Conservation (phyloP, 495 filamentous ascomycete genomes). For the Pseudevernia furfuracea region DNA sequence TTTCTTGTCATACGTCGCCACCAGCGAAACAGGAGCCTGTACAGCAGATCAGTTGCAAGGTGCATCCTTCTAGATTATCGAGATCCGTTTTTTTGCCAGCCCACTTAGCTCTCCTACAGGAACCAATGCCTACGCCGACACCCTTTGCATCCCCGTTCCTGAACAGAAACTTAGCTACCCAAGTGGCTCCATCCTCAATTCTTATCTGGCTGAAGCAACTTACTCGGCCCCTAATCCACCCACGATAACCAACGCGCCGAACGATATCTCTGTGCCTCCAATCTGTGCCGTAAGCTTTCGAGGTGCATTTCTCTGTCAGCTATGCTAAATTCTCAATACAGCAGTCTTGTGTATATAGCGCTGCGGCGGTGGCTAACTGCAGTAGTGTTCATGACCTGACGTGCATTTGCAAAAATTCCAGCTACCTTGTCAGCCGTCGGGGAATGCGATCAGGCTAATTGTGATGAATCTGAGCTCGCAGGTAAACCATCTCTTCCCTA, state of each 20-base stretch:
- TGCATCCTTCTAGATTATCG: too few species aligned
- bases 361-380: not conserved
- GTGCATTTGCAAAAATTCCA: not conserved
- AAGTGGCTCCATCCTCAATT: not conserved
- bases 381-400: not conserved
- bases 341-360: not conserved
- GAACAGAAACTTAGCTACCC: not conserved
- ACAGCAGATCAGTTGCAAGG: conserved; percentile 2
- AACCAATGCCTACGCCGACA: not conserved
- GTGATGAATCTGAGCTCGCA: not conserved
- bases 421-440: not conserved
- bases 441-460: not conserved
- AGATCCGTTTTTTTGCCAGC: too few species aligned
- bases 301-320: too few species aligned
- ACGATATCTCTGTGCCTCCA: not conserved
- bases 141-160: not conserved
- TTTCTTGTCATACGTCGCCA: not conserved
- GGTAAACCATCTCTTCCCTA: too few species aligned
- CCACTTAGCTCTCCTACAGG: not conserved
- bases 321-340: too few species aligned
- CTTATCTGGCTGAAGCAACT: not conserved
- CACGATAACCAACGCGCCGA: not conserved
- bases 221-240: not conserved
- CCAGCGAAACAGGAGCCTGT: not conserved
- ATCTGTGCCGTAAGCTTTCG: not conserved